These are phyloP conservation scores for Cercospora brassicicola DNA, from an alignment of 2,329 filamentous ascomycete species.

Conservation along the genomic window DNA sequence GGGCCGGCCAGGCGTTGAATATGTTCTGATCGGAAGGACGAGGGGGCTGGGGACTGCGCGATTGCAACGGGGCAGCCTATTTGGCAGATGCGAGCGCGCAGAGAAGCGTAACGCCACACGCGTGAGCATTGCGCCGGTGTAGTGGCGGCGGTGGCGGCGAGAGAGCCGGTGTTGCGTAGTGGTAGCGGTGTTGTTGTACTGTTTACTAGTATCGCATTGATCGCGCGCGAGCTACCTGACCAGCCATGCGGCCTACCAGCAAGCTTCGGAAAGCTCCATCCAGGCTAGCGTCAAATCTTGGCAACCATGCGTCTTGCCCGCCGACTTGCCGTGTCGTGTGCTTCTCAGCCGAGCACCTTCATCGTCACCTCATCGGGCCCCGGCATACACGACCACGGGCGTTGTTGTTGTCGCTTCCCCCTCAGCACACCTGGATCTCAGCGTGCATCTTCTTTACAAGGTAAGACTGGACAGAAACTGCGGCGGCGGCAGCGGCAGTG, in stretches of 20 bases:
- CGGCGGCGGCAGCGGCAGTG: background rate
- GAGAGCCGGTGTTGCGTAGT: background rate
- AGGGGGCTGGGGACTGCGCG: conserved; percentile 13
- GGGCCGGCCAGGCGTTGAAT: conserved; percentile 37
- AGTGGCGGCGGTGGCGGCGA: background rate
- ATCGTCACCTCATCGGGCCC: background rate
- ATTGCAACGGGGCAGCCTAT: background rate
- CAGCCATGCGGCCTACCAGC: background rate
- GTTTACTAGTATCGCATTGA: background rate
- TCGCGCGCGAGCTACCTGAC: conserved; percentile 8
- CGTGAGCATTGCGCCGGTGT: conserved; percentile 25
- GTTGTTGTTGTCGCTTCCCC: background rate
- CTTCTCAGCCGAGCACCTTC: background rate
- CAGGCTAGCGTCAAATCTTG: background rate
- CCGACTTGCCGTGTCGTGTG: background rate
- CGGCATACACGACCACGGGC: background rate
- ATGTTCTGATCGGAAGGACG: conserved; percentile 24
- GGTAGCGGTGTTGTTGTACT: conserved; percentile 1
- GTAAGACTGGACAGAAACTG: conserved; percentile 4
- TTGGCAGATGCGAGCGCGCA: conserved; percentile 25
- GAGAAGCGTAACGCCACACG: conserved; percentile 29
- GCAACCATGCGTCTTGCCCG: background rate
- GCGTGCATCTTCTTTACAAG: background rate
- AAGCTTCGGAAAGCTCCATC: background rate
- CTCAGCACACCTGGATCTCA: background rate